Evolutionary conservation across 2,329 filamentous ascomycete species (phyloP), one percentile per base, ranked within the genome.

Genomic region (Moelleriella libera): DNA sequence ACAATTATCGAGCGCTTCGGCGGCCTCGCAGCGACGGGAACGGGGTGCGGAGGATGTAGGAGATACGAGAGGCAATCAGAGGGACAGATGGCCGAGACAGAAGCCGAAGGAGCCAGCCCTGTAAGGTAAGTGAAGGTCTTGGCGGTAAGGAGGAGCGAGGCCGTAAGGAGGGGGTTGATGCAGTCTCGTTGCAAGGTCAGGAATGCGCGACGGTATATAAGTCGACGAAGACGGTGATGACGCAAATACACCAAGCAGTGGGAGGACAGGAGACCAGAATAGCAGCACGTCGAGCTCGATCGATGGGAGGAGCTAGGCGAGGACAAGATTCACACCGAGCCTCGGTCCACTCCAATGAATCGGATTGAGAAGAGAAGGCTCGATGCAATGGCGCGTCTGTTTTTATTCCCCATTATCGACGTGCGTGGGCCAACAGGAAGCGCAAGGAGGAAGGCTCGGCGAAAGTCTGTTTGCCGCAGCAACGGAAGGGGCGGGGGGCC

Each of bases 391-490:
- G 41, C 12, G 21, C n/a, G n/a, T 28, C 41, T 48, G 46, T 46
- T 50, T 48, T 50, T 28, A 44, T 46, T 30, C 11, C 29, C 30
- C 14, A 41, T 29, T 14, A 31, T 37, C 29, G 31, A 30, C 9
- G 11, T 28, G 11, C 21, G 31, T 14, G 12, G 42, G 39, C 30
- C 30, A 30, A 32, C n/a, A 34, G 43, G 44, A 40, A 41, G 43
- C 46, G 11, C 42, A 37, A 41, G 31, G 41, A 42, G 45, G 12
- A 21, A 7, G 7, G 11, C 40, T 7, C 40, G 14, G 43, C 30
- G 32, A 30, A 12, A 30, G 30, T 49, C 46, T 45, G 43, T 57
- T 56, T 57, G 51, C 55, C 53, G 51, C 49, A 54, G 55, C 55
- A 57, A 57, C 55, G 51, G 46, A 49, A 44, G 44, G 46, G 46